Conservation (phyloP, 2,329 filamentous ascomycete genomes). For the Aspergillus sojae region DNA sequence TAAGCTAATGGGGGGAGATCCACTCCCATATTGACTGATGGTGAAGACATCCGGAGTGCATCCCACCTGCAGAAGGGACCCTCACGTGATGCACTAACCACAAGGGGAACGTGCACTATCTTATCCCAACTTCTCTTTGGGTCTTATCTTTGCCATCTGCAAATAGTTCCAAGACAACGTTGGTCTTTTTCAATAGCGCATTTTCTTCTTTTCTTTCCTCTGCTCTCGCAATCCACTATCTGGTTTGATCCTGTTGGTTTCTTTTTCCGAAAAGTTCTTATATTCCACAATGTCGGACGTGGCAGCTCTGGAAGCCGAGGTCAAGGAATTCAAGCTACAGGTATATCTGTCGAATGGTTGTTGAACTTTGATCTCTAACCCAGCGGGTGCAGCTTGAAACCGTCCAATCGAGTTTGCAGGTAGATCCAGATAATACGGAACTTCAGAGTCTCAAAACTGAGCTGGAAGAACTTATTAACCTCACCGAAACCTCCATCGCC, state of each 20-base stretch:
- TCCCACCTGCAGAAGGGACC: not conserved
- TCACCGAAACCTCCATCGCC: constrained; percentile 78
- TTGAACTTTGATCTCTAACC: constrained; percentile 12
- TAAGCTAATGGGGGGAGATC: constrained; percentile 4
- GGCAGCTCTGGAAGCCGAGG: constrained; percentile 49
- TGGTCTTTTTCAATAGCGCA: not conserved
- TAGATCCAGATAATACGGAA: constrained; percentile 78
- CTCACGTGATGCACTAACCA: not conserved
- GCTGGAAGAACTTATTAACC: constrained; percentile 77
- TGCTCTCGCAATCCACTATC: not conserved
- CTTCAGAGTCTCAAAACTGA: constrained; percentile 76
- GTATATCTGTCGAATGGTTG: constrained; percentile 33
- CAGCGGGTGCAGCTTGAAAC: constrained; percentile 69
- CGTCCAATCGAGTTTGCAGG: constrained; percentile 72
- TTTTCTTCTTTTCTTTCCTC: not conserved
- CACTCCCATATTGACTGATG: not conserved
- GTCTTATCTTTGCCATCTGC: not conserved
- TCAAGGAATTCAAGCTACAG: constrained; percentile 64
- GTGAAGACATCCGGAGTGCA: not conserved
- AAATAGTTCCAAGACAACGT: not conserved
- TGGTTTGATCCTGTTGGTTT: not conserved
- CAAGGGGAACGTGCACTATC: constrained; percentile 3
- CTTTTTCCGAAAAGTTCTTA: not conserved
- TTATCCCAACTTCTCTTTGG: constrained; percentile 2
- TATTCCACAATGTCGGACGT: constrained; percentile 44